These are phyloP conservation scores for Dothistroma pini DNA, from an alignment of 2,329 filamentous ascomycete genomes.

Conservation along the genomic window DNA sequence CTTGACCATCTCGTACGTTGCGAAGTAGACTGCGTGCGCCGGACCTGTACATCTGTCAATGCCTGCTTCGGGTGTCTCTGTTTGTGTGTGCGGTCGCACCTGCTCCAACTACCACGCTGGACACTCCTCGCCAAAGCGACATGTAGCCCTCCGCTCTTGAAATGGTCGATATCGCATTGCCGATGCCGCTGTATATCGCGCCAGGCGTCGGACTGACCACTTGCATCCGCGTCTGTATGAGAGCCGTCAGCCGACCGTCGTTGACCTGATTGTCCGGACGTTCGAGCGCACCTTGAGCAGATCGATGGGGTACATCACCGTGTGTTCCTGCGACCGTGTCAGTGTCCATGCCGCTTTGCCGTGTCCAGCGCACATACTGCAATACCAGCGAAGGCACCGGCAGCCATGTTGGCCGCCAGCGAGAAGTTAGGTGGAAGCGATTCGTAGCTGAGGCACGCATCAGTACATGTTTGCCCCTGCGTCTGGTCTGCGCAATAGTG, in stretches of 20 bases:
- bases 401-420: conserved; percentile 88
- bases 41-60: conserved; percentile 59
- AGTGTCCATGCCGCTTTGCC: background rate
- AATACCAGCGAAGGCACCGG: conserved; percentile 94
- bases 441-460: conserved; percentile 65
- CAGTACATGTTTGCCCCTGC: conserved; percentile 1
- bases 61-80: background rate
- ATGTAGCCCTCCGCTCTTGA: conserved; percentile 83
- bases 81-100: conserved; percentile 50
- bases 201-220: conserved; percentile 79
- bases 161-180: conserved; percentile 90
- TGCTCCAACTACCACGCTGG: conserved; percentile 91
- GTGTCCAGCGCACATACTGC: conserved; percentile 58
- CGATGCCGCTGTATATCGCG: conserved; percentile 81
- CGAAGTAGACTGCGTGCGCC: conserved; percentile 97
- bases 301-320: conserved; percentile 98
- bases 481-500: background rate
- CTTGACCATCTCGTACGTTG: conserved; percentile 96
- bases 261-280: background rate
- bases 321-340: conserved; percentile 69
- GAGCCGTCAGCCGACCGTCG: conserved; percentile 10
- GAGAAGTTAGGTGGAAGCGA: conserved; percentile 91
- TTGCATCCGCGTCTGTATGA: conserved; percentile 87
- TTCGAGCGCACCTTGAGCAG: conserved; percentile 75
- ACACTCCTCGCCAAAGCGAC: conserved; percentile 93